Evolutionary conservation across 2,329 filamentous ascomycete species (phyloP), one percentile per base, ranked within the genome.

Genomic region (Dissoconium aciculare): DNA sequence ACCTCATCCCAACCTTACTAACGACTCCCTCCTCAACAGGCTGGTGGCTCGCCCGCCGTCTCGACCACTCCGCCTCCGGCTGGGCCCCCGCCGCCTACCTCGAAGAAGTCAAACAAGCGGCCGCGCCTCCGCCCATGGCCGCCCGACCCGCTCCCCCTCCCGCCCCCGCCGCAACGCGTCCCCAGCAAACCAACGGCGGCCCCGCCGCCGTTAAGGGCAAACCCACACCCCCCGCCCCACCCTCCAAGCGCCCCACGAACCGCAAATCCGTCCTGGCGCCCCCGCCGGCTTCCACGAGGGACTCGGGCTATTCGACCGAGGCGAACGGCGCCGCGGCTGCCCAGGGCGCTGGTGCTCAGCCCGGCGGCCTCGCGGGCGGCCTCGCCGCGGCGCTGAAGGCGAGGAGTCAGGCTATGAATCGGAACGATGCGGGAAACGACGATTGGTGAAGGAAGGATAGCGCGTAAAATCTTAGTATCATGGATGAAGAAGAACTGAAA

Each of bases 31-130:
- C n/a, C n/a, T n/a, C n/a, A n/a, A n/a, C 44, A 93, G 87, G 89
- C 31, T 98, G 89, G 89, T 95, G 87, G 87, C 66, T 95, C 27
- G 89, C 78, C 40, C 87, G 83, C 62, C 80, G 77, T 39, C 58
- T 61, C 28, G 60, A 71, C 46, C 64, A 64, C 27, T 64, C 66
- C 43, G 71, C 71, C n/a, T 82, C 89, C 56, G 89, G 84, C 30
- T 98, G 89, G 89, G 74, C 89, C 3, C 89, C 89, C 0, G 80
- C 85, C 12, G 83, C 87, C 12, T 98, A 98, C 49, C 77, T 98
- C 5, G 79, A 95, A 57, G 85, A 94, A 57, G 69, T 79, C 51
- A 68, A 67, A 13, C 46, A 53, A 28, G 55, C 55, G 14, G 61
- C 70, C 9, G 62, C 66, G 5, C 67, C 74, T 6, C 69, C 72